Base-by-base conservation (phyloP, 768 basidiomycete genomes). In the Pleurotus giganteus region DNA sequence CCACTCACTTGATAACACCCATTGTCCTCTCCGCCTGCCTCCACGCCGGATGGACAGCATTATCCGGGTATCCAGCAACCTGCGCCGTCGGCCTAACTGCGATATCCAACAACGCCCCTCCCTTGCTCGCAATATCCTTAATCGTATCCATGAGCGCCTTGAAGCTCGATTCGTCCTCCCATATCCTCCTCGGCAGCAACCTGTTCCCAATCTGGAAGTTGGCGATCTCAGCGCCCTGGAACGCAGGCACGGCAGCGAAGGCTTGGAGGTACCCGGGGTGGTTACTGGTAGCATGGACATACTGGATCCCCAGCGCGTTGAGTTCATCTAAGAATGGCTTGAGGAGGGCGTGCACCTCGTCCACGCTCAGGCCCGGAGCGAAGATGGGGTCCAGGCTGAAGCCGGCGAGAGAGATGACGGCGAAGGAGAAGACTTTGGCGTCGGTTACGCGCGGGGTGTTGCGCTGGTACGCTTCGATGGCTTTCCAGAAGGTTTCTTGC, bases 331-430 rank as follows among this genome's bases (percentile, higher is more conserved):
- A 32, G 36, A 57, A 47, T 17, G 56, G 56, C 37, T 45, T 51
- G 28, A 57, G 28, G 41, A 57, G 51, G 21, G 42, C 44, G 24
- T 31, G 32, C 31, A 57, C 56, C 45, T 53, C 56, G 31, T 50
- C 43, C 31, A 44, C 50, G 29, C 39, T 27, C 28, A 28, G 36
- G 15, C 52, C 52, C 26, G 46, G 31, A 23, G 50, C 56, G 52
- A 57, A 52, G 32, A 57, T 39, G 23, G 56, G 56, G 32, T 57
- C 51, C 31, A 57, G 42, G 29, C 23, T 43, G 45, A 57, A 57
- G 19, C 49, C 51, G 12, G 49, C 26, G 29, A 51, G 21, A 24
- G 56, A 51, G 50, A 53, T 53, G 39, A 41, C 36, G 23, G 55
- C 55, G 27, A 49, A 24, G 21, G 44, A 45, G 32, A 32, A 55